These are phyloP conservation scores for Fusarium nurragi DNA, from an alignment of 2,329 filamentous ascomycete species.

Conservation along the genomic window DNA sequence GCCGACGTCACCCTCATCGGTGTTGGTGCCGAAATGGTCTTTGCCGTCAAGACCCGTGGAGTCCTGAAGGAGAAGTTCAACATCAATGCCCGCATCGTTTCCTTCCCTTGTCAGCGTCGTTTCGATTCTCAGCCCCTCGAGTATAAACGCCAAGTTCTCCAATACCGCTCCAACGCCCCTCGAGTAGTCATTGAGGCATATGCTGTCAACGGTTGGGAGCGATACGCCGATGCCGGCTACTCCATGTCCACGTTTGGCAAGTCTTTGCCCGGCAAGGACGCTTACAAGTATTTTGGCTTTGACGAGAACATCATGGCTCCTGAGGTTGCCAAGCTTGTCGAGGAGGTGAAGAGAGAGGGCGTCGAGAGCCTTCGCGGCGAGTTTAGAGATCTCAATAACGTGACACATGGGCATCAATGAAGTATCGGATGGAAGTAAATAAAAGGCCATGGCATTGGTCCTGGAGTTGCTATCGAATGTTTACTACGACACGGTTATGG, in stretches of 20 bases:
- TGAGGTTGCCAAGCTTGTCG: constrained; percentile 48
- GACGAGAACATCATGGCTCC: constrained; percentile 55
- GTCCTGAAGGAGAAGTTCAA: constrained; percentile 52
- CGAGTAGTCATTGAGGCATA: constrained; percentile 70
- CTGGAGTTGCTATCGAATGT: constrained; percentile 21
- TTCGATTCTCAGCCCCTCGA: constrained; percentile 55
- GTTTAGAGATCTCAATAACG: constrained; percentile 46
- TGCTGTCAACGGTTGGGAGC: constrained; percentile 66
- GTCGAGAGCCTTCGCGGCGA: constrained; percentile 46
- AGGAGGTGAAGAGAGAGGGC: constrained; percentile 45
- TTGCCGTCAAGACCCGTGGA: constrained; percentile 47
- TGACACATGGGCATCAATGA: constrained; percentile 37
- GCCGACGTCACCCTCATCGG: constrained; percentile 58
- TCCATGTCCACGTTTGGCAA: constrained; percentile 66
- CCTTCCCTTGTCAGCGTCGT: constrained; percentile 57
- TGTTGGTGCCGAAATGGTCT: constrained; percentile 50
- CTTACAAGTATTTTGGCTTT: constrained; percentile 66
- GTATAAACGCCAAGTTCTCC: constrained; percentile 58
- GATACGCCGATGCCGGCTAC: constrained; percentile 66
- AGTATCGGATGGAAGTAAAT: background rate
- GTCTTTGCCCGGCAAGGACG: constrained; percentile 62
- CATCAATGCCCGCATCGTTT: constrained; percentile 54
- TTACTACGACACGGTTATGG: constrained; percentile 14
- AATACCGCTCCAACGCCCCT: constrained; percentile 54
- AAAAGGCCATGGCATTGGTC: background rate